Percentiles rank a stretch among this genome's conserved stretches.
Evolutionary conservation across 2,329 filamentous ascomycete species (phyloP).

Genomic region (Pestalotiopsis sp.): DNA sequence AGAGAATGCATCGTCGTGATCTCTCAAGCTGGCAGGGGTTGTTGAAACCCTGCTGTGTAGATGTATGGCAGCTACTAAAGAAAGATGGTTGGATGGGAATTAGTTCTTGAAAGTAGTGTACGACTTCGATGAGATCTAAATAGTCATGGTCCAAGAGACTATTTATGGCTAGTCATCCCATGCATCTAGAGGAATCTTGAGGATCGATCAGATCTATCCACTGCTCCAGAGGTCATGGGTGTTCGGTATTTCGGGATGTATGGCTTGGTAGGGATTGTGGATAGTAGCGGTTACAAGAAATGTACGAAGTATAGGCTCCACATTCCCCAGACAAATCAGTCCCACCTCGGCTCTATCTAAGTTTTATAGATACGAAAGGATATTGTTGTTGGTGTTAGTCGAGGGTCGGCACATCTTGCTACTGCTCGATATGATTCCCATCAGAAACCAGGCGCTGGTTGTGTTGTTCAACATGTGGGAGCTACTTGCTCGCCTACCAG

Average conservation of each 20-base stretch:
- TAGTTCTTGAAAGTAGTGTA: neutral
- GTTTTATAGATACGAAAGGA: neutral
- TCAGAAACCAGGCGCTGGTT: too few relatives aligned
- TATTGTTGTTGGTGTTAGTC: neutral
- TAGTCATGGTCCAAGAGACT: neutral
- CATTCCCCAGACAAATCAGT: neutral
- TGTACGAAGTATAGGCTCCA: neutral
- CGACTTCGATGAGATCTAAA: neutral
- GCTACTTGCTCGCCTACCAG: too few relatives aligned
- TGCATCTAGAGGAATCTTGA: neutral
- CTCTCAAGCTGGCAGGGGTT: slow-evolving; percentile 15
- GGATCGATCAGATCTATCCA: neutral
- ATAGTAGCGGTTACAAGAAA: neutral
- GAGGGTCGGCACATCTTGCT: neutral
- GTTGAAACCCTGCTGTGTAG: slow-evolving; percentile 21
- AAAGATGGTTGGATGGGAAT: neutral
- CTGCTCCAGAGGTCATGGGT: neutral
- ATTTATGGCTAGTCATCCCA: neutral
- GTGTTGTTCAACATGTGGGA: too few relatives aligned
- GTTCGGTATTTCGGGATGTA: neutral
- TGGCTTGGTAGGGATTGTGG: neutral
- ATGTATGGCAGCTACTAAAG: neutral
- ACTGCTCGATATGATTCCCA: neutral
- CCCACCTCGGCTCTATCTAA: neutral
- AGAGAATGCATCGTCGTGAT: slow-evolving; percentile 27